Percentiles rank a stretch among this genome's conserved stretches.
Conservation (phyloP, 495 filamentous ascomycete genomes). For the Cetradonia linearis region DNA sequence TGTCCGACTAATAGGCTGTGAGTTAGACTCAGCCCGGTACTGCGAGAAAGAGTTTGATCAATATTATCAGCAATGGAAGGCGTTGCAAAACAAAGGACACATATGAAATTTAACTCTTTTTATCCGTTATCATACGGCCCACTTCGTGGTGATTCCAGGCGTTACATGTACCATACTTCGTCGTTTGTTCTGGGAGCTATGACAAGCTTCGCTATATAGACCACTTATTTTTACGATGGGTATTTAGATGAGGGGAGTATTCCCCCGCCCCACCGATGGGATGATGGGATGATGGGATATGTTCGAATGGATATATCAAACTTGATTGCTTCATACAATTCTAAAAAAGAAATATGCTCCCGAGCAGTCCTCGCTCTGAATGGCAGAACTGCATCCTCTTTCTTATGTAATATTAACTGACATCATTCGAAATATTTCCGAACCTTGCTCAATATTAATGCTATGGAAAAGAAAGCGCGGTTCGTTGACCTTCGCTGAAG, state of each 20-base stretch:
- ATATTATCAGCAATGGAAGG: constrained; percentile 41
- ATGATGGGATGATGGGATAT: background rate
- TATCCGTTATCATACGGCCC: background rate
- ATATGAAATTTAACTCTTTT: background rate
- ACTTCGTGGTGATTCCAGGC: background rate
- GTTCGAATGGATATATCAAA: background rate
- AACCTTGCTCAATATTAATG: background rate
- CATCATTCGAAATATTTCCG: background rate
- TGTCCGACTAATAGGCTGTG: constrained; percentile 64
- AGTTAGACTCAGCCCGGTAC: constrained; percentile 39
- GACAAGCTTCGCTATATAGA: background rate
- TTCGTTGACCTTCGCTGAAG: background rate
- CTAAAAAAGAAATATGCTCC: background rate
- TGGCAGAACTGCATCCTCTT: background rate
- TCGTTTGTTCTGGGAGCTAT: constrained; percentile 1
- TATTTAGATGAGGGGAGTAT: constrained; percentile 3
- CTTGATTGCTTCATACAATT: constrained; percentile 1
- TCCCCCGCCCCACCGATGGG: too few relatives aligned
- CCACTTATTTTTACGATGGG: constrained; percentile 1
- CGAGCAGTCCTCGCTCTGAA: background rate
- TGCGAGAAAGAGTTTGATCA: constrained; percentile 63
- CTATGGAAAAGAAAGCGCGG: background rate
- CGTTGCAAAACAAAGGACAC: constrained; percentile 12
- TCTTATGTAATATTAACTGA: background rate
- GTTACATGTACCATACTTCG: background rate